Base-by-base conservation (phyloP, 169 alveolate genomes). In the Babesia ovis region DNA sequence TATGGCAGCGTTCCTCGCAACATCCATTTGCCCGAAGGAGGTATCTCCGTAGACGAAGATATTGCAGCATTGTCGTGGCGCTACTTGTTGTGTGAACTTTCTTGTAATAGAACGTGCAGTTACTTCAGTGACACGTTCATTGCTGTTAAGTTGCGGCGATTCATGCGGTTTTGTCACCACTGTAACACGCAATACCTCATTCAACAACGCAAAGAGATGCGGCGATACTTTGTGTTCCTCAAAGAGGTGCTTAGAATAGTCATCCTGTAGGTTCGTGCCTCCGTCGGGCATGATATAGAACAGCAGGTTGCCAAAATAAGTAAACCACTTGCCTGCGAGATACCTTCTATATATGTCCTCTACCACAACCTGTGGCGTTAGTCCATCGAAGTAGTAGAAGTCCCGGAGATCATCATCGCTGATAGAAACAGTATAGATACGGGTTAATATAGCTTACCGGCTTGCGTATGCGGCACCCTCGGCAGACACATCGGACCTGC, bases 291-390 rank as follows among this genome's bases (percentile, higher is more conserved):
- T 29, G 45, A 79, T 57, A 61, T 68, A 79, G 77, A 79, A 69
- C 25, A 79, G 75, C 29, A 71, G 68, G n/a, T 79, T 79, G 11
- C 87, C 87, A 45, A 79, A 79, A 31, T 79, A 79, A 5, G 87
- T 45, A 32, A 69, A 79, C 58, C 37, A 34, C 27, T 50, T 73
- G 9, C 53, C 69, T 20, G 27, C 23, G 0, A 23, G 27, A 45
- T 68, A 69, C 18, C 87, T 27, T 34, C 77, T 32, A 41, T 50
- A 68, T 22, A 79, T 22, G 23, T 60, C 43, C 8, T 58, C 74
- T 18, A 50, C 69, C 31, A 42, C 51, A 6, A 50, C 61, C 3
- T 53, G 27, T n/a, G 41, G 37, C 27, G 43, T 50, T 27, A 79
- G 61, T 27, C 56, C 77, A 23, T 79, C 87, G 20, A 59, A 58